Evolutionary conservation across 1,139 yeast genomes (phyloP).

Genomic region (Geotrichum phurueaensis): DNA sequence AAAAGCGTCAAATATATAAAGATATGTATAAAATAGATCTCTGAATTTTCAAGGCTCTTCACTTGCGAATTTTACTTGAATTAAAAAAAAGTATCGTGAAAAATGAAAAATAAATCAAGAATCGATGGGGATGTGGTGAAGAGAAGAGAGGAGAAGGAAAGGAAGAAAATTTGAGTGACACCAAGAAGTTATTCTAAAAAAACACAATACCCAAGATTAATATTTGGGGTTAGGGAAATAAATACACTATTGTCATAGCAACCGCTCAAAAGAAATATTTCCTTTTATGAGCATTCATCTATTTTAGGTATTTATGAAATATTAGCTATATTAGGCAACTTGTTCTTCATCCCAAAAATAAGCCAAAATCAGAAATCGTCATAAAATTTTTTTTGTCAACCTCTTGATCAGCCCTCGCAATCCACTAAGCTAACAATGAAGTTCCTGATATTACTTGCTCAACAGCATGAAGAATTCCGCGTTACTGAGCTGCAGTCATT

Average conservation of each 20-base stretch:
- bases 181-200: not conserved
- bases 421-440: constrained; percentile 28
- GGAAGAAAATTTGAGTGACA: not conserved
- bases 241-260: not conserved
- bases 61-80: not conserved
- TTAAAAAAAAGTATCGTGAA: not conserved
- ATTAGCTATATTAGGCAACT: not conserved
- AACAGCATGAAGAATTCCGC: constrained; percentile 73
- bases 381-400: not conserved
- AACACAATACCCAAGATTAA: not conserved
- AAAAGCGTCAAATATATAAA: not conserved
- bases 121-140: not conserved
- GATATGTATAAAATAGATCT: not conserved
- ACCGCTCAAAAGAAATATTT: not conserved
- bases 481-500: constrained; percentile 77
- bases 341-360: not conserved
- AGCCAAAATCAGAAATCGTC: not conserved
- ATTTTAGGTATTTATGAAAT: no score
- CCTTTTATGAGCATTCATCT: no score
- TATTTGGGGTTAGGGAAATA: constrained; percentile 2
- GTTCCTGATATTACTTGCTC: constrained; percentile 77
- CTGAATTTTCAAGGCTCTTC: not conserved
- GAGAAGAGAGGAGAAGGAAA: not conserved
- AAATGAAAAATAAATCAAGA: not conserved
- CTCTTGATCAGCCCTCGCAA: not conserved